A percentile compares a stretch with the other conserved stretches of the same genome.
Conservation (phyloP, 73 alveolate species). For the Tetrahymena thermophila region DNA sequence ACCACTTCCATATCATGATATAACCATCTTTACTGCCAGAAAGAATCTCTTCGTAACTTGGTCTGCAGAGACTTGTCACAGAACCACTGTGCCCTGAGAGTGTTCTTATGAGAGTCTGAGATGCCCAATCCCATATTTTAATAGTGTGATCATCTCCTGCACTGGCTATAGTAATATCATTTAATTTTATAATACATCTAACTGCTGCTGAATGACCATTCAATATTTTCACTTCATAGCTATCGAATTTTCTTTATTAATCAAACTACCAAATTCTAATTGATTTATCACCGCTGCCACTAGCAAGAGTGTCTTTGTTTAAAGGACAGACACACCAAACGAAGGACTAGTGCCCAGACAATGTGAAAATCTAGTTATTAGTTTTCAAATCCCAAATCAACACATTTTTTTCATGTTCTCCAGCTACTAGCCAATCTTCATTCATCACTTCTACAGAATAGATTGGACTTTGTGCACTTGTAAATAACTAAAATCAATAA, state of each 20-base stretch:
- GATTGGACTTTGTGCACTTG: not conserved
- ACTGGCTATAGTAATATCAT: not conserved
- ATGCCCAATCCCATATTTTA: conserved; percentile 9
- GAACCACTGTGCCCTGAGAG: not conserved
- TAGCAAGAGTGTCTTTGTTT: not conserved
- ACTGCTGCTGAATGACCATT: not conserved
- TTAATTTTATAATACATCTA: not conserved
- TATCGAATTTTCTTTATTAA: not conserved
- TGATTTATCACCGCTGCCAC: conserved; percentile 5
- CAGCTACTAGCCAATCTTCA: not conserved
- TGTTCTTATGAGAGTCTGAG: not conserved
- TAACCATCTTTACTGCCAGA: not conserved
- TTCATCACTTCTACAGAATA: not conserved
- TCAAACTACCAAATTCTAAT: conserved; percentile 5
- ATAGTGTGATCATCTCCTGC: conserved; percentile 14
- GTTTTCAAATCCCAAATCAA: not conserved
- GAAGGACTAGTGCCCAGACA: not conserved
- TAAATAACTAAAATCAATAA: not conserved
- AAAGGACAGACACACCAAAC: not conserved
- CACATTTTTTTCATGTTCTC: not conserved
- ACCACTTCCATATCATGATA: not conserved
- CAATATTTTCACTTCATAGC: not conserved
- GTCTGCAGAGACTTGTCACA: not conserved
- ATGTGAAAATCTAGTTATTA: not conserved
- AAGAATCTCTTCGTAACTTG: not conserved